phyloP scores from a whole-genome alignment of 176 grass and related monocot genomes.

The Zea luxurians region DNA sequence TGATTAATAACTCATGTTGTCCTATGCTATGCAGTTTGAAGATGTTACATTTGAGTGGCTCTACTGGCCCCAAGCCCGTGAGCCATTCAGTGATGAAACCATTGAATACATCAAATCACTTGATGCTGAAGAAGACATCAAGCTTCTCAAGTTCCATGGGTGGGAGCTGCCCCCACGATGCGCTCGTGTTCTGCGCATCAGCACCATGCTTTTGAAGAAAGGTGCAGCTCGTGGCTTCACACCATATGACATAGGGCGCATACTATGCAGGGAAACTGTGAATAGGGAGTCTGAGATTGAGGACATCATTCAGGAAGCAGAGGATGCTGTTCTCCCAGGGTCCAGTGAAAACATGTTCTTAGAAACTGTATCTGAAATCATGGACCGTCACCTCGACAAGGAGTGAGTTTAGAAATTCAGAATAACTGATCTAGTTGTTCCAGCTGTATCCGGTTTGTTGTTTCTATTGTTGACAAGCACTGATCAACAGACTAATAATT shows the following conservation, averaged over 20 bases:
- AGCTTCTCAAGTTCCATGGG: slow-evolving; percentile 68
- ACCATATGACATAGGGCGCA: slow-evolving; percentile 71
- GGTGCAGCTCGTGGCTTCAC: slow-evolving; percentile 58
- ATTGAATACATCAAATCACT: slow-evolving; percentile 61
- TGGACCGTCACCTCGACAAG: slow-evolving; percentile 60
- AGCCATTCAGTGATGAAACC: slow-evolving; percentile 51
- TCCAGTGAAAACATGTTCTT: slow-evolving; percentile 53
- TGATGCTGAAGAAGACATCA: slow-evolving; percentile 69
- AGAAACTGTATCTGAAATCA: slow-evolving; percentile 69
- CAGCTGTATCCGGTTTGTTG: slow-evolving; percentile 49
- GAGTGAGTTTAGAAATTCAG: slow-evolving; percentile 34
- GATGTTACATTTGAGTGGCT: slow-evolving; percentile 78
- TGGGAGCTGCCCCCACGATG: slow-evolving; percentile 61
- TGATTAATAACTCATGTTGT: not conserved
- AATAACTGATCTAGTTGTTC: slow-evolving; percentile 66
- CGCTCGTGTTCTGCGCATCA: slow-evolving; percentile 47
- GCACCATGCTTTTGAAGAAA: slow-evolving; percentile 83
- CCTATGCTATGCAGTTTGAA: slow-evolving; percentile 52
- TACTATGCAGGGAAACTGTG: slow-evolving; percentile 76
- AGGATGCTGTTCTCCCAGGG: slow-evolving; percentile 63
- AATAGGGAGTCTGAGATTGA: slow-evolving; percentile 74
- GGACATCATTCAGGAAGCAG: slow-evolving; percentile 65
- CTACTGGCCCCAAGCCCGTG: slow-evolving; percentile 66
- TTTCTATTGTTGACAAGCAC: slow-evolving; percentile 38
- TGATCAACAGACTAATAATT: slow-evolving; percentile 43